A percentile compares a stretch with the other conserved stretches of the same genome.
Conservation (phyloP, 495 filamentous ascomycete species). For the Penicillium chermesinum region DNA sequence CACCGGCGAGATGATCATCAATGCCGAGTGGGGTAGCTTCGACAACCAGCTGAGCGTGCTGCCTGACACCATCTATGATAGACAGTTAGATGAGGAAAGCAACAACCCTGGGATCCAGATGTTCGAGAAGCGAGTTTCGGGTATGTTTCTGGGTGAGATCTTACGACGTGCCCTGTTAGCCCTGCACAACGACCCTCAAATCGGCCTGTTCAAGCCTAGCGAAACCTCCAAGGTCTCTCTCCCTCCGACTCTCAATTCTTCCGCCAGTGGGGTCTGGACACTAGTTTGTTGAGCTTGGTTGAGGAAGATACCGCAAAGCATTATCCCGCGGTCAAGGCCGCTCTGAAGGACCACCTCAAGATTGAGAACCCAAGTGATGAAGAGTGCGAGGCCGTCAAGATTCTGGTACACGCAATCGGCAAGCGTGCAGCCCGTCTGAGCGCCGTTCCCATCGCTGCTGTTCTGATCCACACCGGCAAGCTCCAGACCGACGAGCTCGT, state of each 20-base stretch:
- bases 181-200: conserved; percentile 54
- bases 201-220: conserved; percentile 65
- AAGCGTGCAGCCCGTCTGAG: conserved; percentile 84
- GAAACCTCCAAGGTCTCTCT: conserved; percentile 66
- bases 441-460: conserved; percentile 78
- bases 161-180: conserved; percentile 68
- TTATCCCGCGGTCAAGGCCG: conserved; percentile 60
- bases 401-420: conserved; percentile 75
- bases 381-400: conserved; percentile 78
- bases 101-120: conserved; percentile 95
- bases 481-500: conserved; percentile 60
- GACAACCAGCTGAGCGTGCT: conserved; percentile 87
- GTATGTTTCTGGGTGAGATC: conserved; percentile 98
- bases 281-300: conserved; percentile 74
- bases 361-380: conserved; percentile 64
- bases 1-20: conserved; percentile 94
- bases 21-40: conserved; percentile 98
- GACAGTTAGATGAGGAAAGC: conserved; percentile 67
- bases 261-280: conserved; percentile 85
- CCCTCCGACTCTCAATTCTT: conserved; percentile 60
- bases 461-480: conserved; percentile 69
- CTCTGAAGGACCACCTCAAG: conserved; percentile 69
- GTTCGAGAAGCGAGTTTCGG: conserved; percentile 97
- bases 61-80: conserved; percentile 81
- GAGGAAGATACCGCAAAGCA: conserved; percentile 66